Base-by-base conservation (phyloP, 805 yeast species). In the Teunomyces stri region DNA sequence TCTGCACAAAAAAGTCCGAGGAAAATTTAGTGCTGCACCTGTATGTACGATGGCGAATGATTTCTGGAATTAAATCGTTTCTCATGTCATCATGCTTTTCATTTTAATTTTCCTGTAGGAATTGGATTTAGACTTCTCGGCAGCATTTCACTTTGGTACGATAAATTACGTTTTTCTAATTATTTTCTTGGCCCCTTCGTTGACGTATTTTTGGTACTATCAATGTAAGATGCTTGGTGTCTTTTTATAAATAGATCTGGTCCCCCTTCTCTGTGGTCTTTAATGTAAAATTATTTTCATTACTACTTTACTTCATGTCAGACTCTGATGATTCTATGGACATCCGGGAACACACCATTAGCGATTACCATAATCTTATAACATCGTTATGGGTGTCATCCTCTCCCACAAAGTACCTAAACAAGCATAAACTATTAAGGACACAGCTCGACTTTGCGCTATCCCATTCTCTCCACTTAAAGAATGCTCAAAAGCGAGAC, bases 371-470 rank as follows among this genome's bases (percentile, higher is more conserved):
- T 43, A 49, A 51, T 15, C 44, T 62, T 5, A 45, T 61, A 10
- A 37, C 45, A 5, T 59, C 60, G 0, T 48, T 62, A 13, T 56
- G 62, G 59, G 33, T 11, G 20, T 38, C 37, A 9, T 42, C 49
- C 9, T 36, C 46, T 11, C 40, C 48, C 28, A 51, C 49, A 29
- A 48, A 44, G 13, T 48, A 56, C 33, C 45, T 56, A 21, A 54
- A 56, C 27, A 42, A 53, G 22, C 68, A 65, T 37, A 52, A 52
- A 34, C 36, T 54, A 9, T 46, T 60, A 9, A 49, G 68, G 33
- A 62, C 68, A 11, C 49, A 62, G 11, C 57, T 57, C 18, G 68
- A 65, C 44, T 60, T 64, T 39, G 44, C 57, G 29, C 47, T 65
- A 30, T 47, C 62, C 5, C 66, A 62, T 42, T 38, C 47, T 4